Evolutionary conservation across 192 early-diverging fungal genomes (phyloP).

Genomic region (Coemansia sp.): DNA sequence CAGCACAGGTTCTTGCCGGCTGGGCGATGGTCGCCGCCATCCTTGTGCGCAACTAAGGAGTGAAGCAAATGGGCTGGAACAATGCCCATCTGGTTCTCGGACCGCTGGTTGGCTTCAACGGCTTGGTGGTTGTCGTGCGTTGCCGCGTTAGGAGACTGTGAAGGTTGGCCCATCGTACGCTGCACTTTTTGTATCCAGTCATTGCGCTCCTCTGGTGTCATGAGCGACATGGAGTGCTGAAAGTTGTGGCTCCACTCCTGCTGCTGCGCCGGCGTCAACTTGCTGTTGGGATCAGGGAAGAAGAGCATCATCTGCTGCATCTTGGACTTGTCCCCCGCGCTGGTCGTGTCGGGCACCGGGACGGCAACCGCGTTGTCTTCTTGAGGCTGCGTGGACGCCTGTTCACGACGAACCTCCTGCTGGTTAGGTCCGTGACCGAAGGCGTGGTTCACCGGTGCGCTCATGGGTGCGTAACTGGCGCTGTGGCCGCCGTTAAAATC

Average conservation of each 20-base stretch:
- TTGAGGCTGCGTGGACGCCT: neutral
- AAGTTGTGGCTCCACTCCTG: too few relatives aligned
- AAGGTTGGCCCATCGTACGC: neutral
- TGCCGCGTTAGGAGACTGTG: neutral
- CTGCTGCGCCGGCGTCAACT: neutral
- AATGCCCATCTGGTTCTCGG: neutral
- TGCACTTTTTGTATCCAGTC: neutral
- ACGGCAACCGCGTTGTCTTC: neutral
- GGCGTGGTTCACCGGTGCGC: neutral
- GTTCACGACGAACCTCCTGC: neutral
- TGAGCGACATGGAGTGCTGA: neutral
- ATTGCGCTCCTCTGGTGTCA: constrained; percentile 7
- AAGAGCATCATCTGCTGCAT: constrained; percentile 13
- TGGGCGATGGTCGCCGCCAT: constrained; percentile 1
- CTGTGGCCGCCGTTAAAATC: neutral
- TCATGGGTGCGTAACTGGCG: neutral
- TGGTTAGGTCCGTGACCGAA: neutral
- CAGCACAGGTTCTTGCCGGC: constrained; percentile 37
- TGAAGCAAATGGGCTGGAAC: neutral
- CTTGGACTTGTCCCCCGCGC: neutral
- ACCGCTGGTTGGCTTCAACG: neutral
- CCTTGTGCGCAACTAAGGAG: neutral
- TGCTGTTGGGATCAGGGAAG: constrained; percentile 2
- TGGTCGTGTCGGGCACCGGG: neutral
- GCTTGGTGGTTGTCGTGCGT: neutral